Evolutionary conservation across 371 early-diverging fungal species (phyloP).

Genomic region (Globomyces sp.): DNA sequence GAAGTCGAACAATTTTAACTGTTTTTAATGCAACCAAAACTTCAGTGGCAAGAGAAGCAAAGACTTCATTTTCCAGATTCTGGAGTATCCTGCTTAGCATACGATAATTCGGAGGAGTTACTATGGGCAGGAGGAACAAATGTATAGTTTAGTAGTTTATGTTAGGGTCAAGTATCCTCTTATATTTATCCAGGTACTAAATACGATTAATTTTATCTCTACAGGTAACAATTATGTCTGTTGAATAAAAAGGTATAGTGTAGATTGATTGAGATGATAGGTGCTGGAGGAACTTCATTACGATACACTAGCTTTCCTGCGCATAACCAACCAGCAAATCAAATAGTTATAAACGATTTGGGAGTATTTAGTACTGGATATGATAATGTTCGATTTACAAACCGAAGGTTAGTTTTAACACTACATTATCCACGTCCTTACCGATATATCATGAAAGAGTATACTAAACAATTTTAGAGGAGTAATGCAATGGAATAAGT

Average conservation of each 20-base stretch:
- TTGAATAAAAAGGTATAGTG: too few relatives aligned
- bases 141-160: constrained; percentile 40
- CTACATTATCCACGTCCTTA: too few relatives aligned
- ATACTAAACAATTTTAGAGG: constrained; percentile 44
- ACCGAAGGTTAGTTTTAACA: constrained; percentile 30
- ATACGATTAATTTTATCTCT: constrained; percentile 30
- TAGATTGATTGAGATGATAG: too few relatives aligned
- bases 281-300: background rate
- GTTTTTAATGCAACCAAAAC: too few relatives aligned
- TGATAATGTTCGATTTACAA: constrained; percentile 63
- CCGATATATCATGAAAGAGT: too few relatives aligned
- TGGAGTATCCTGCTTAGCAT: constrained; percentile 38
- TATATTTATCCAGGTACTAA: constrained; percentile 20
- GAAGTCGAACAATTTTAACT: too few relatives aligned
- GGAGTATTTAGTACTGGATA: constrained; percentile 68
- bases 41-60: too few relatives aligned
- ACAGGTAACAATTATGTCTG: too few relatives aligned
- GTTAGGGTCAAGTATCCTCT: constrained; percentile 25
- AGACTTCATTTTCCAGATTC: background rate
- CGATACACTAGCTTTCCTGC: constrained; percentile 69
- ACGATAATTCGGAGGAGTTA: constrained; percentile 77
- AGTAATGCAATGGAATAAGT: constrained; percentile 61
- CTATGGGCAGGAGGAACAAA: constrained; percentile 76
- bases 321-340: constrained; percentile 60
- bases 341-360: constrained; percentile 63